A percentile compares a stretch with the other conserved stretches of the same genome.
phyloP scores from a whole-genome alignment of 257 asterid genomes.

The Petrea volubilis region DNA sequence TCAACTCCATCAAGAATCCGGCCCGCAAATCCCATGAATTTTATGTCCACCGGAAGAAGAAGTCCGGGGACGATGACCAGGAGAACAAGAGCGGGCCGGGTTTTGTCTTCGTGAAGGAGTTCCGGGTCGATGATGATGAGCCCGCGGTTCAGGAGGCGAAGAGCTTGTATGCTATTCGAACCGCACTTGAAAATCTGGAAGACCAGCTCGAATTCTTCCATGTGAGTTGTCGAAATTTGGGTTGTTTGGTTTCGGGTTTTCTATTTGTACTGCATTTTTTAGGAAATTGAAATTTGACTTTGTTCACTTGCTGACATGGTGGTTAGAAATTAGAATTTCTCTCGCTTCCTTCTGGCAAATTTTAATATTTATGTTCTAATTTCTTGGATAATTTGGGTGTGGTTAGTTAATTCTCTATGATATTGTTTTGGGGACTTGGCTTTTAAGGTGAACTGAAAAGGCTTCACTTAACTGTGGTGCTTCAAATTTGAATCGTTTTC shows the following conservation, averaged over 20 bases:
- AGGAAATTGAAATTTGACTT: neutral
- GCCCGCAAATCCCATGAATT: slow-evolving; percentile 40
- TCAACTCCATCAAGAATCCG: slow-evolving; percentile 64
- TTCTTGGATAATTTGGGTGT: neutral
- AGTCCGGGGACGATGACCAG: slow-evolving; percentile 33
- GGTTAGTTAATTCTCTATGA: neutral
- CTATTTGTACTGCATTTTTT: neutral
- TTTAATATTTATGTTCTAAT: neutral
- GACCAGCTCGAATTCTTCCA: slow-evolving; percentile 96
- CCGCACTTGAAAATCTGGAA: slow-evolving; percentile 92
- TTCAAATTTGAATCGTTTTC: neutral
- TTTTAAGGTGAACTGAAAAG: neutral
- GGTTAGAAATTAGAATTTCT: neutral
- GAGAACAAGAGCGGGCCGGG: slow-evolving; percentile 47
- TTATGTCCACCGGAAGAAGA: slow-evolving; percentile 40
- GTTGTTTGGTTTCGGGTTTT: neutral
- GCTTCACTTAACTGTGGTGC: neutral
- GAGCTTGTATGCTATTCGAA: slow-evolving; percentile 81
- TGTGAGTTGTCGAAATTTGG: slow-evolving; percentile 34
- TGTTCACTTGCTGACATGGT: neutral
- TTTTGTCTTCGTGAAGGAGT: slow-evolving; percentile 77
- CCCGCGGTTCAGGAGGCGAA: slow-evolving; percentile 81
- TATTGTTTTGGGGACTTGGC: neutral
- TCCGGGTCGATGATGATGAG: slow-evolving; percentile 55
- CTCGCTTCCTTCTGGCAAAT: neutral